A percentile compares a stretch with the other conserved stretches of the same genome.
phyloP scores from a whole-genome alignment of 2,329 filamentous ascomycete genomes.

The Apiospora hydei region DNA sequence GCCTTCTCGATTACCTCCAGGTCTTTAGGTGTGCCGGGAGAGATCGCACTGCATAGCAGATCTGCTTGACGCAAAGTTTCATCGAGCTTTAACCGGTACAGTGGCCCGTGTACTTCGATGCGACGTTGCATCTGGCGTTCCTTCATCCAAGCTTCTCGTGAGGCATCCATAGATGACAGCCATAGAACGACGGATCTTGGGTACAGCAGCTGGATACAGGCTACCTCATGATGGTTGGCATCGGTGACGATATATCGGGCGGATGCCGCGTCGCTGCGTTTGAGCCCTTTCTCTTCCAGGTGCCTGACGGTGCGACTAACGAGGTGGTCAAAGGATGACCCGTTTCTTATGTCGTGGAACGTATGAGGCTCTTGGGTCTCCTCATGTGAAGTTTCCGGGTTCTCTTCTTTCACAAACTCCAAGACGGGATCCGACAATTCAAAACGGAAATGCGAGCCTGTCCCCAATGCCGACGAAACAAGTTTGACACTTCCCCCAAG shows the following conservation, averaged over 20 bases:
- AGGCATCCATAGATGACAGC: neutral
- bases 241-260: conserved; percentile 22
- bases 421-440: conserved; percentile 20
- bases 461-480: conserved; percentile 17
- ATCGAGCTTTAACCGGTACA: conserved; percentile 23
- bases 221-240: conserved; percentile 3
- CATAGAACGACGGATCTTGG: conserved; percentile 8
- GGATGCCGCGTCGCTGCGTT: neutral
- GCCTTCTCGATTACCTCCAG: neutral
- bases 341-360: conserved; percentile 8
- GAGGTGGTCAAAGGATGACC: conserved; percentile 11
- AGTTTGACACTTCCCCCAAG: conserved; percentile 23
- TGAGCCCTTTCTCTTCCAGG: conserved; percentile 22
- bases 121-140: conserved; percentile 11
- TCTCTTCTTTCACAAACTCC: neutral
- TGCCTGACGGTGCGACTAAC: conserved; percentile 19
- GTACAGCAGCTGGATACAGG: neutral
- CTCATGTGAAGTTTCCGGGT: neutral
- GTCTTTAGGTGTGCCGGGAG: neutral
- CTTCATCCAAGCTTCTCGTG: neutral
- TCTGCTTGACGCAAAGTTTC: conserved; percentile 22
- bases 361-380: neutral
- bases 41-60: neutral
- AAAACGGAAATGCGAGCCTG: conserved; percentile 25
- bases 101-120: conserved; percentile 12